These are phyloP conservation scores for Thermomucor indicae-seudaticae DNA, from an alignment of 371 early-diverging fungal species.

Conservation along the genomic window DNA sequence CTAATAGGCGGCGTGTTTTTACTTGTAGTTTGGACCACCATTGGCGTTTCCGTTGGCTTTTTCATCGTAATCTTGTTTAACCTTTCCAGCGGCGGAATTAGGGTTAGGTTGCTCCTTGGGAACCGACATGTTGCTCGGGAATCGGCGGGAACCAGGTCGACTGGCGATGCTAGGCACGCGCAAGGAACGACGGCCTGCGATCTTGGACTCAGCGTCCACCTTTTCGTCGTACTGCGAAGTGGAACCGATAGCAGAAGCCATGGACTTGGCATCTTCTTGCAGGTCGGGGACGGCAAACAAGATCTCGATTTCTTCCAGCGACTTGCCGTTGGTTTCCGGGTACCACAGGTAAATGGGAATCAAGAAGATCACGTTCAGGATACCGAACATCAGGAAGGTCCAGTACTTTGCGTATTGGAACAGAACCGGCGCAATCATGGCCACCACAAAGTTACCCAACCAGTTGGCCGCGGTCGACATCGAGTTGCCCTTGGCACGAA, in stretches of 20 bases:
- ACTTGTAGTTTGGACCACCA: conserved; percentile 38
- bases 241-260: conserved; percentile 21
- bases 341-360: conserved; percentile 31
- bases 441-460: conserved; percentile 52
- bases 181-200: no score
- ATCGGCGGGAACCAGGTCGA: conserved; percentile 38
- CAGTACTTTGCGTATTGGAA: conserved; percentile 36
- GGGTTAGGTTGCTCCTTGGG: conserved; percentile 23
- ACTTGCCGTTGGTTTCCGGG: conserved; percentile 54
- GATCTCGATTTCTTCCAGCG: conserved; percentile 55
- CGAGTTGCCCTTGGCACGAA: conserved; percentile 47
- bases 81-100: conserved; percentile 29
- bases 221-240: conserved; percentile 32
- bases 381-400: conserved; percentile 48
- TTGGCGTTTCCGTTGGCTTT: no score
- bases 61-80: conserved; percentile 30
- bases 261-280: conserved; percentile 28
- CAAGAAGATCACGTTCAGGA: conserved; percentile 28
- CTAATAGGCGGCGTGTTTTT: no score
- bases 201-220: conserved; percentile 26
- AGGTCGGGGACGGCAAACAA: conserved; percentile 34
- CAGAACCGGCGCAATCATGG: conserved; percentile 39
- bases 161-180: conserved; percentile 28
- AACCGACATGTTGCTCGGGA: conserved; percentile 38
- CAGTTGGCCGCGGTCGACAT: conserved; percentile 69